Conservation (phyloP, 2,329 filamentous ascomycete species). For the Rhinocladiella mackenziei region DNA sequence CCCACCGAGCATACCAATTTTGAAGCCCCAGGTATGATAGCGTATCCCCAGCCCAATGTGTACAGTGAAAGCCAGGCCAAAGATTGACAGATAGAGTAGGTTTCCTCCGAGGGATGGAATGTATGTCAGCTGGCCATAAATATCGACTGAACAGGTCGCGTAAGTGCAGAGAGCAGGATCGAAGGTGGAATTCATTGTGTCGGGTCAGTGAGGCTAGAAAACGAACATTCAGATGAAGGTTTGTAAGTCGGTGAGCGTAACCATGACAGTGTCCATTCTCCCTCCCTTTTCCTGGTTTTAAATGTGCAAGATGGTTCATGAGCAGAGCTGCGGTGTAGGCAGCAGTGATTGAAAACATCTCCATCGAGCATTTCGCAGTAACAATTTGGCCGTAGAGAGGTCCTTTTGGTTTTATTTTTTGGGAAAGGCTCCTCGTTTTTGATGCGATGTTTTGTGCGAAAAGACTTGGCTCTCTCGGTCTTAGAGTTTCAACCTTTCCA, state of each 20-base stretch:
- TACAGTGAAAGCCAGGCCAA: slow-evolving; percentile 41
- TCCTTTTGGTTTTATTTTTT: no score
- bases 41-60: slow-evolving; percentile 42
- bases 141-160: slow-evolving; percentile 1
- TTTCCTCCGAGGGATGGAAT: slow-evolving; percentile 53
- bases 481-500: slow-evolving; percentile 4
- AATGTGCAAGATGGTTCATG: no score
- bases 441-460: neutral
- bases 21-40: slow-evolving; percentile 50
- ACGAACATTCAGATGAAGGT: no score
- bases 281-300: no score
- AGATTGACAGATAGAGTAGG: slow-evolving; percentile 49
- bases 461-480: slow-evolving; percentile 2
- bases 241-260: no score
- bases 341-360: no score
- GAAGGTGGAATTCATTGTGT: slow-evolving; percentile 5
- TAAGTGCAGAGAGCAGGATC: neutral
- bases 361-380: no score
- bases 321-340: no score
- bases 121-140: slow-evolving; percentile 45
- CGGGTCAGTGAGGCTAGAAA: neutral
- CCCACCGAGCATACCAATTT: slow-evolving; percentile 53
- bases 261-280: no score
- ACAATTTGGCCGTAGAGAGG: no score
- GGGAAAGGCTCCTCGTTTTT: neutral